Percentiles rank a stretch among this genome's conserved stretches.
Conservation (phyloP, 2,329 filamentous ascomycete species). For the Scortechinia acanthostroma region DNA sequence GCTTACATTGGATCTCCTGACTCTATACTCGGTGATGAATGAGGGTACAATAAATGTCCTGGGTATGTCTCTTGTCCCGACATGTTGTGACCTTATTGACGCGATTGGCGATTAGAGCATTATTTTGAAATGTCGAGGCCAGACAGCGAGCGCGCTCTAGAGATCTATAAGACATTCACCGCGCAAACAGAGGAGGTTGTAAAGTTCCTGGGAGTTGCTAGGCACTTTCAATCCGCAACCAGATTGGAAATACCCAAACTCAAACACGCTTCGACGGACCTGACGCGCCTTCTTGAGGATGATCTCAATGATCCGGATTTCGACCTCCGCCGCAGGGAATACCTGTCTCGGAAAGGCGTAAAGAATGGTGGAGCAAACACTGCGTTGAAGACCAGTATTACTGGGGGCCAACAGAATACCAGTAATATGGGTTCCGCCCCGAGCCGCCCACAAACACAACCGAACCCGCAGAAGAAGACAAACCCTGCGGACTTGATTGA, state of each 20-base stretch:
- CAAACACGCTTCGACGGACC: constrained; percentile 62
- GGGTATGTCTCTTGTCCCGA: constrained; percentile 29
- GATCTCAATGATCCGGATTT: constrained; percentile 66
- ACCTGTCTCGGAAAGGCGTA: constrained; percentile 52
- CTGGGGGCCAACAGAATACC: no score
- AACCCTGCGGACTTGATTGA: constrained; percentile 48
- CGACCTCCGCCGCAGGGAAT: constrained; percentile 58
- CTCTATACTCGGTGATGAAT: constrained; percentile 64
- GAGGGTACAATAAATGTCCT: constrained; percentile 67
- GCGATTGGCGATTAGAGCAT: constrained; percentile 41
- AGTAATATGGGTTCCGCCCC: no score
- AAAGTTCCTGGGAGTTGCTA: constrained; percentile 54
- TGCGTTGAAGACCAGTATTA: no score
- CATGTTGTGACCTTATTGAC: background rate
- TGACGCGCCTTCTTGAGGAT: constrained; percentile 58
- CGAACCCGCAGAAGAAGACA: constrained; percentile 5
- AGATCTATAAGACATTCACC: constrained; percentile 61
- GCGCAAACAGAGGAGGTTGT: constrained; percentile 62
- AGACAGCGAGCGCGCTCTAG: constrained; percentile 61
- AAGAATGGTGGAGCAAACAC: constrained; percentile 45
- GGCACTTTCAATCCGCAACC: constrained; percentile 59
- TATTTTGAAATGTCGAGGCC: constrained; percentile 67
- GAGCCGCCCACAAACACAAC: constrained; percentile 5
- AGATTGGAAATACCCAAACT: constrained; percentile 62
- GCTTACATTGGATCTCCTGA: constrained; percentile 57